Evolutionary conservation across 192 early-diverging fungal species (phyloP), one percentile per base, ranked within the genome.

Genomic region (Phlyctochytrium arcticum): DNA sequence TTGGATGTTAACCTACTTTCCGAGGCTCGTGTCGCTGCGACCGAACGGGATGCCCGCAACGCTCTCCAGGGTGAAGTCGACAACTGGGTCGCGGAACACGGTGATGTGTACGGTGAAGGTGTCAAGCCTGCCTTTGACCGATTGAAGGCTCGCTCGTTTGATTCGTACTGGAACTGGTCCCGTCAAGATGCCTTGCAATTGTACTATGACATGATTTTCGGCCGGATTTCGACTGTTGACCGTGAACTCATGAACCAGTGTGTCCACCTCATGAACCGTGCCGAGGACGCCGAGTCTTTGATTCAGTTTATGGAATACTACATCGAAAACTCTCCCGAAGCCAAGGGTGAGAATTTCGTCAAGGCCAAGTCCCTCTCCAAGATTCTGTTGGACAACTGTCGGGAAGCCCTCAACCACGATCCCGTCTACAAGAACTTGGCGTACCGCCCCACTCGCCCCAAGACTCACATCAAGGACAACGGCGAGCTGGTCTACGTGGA

Each of bases 111-210:
- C 76, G 88, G 88, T 35, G 83, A 89, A 62, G 94, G 94, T 54
- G 95, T 96, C 80, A 84, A 85, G 58, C 92, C 92, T 15, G 57
- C 83, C 21, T 96, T 96, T 75, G 87, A 83, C 56, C 76, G 82
- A 12, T 81, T 88, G 68, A 96, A 94, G 82, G 92, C 90, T 33
- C 90, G 94, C 44, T 79, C 74, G 29, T 96, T 93, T 66, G 92
- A 96, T 68, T 96, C 94, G 46, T 88, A 92, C 88, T 96, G 94
- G 94, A 96, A 96, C 81, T 96, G 94, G 94, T 88, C 86, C 39
- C 85, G 89, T 55, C 92, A 93, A 66, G 90, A 93, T 68, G 89
- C 89, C n/a, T 67, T 91, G 42, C 79, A 85, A 29, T 82, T 93
- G 50, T 93, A 91, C 75, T 98, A 91, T 72, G 95, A 94, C 76